Base-by-base conservation (phyloP, 306 rosid species). In the Bauhinia variegata region DNA sequence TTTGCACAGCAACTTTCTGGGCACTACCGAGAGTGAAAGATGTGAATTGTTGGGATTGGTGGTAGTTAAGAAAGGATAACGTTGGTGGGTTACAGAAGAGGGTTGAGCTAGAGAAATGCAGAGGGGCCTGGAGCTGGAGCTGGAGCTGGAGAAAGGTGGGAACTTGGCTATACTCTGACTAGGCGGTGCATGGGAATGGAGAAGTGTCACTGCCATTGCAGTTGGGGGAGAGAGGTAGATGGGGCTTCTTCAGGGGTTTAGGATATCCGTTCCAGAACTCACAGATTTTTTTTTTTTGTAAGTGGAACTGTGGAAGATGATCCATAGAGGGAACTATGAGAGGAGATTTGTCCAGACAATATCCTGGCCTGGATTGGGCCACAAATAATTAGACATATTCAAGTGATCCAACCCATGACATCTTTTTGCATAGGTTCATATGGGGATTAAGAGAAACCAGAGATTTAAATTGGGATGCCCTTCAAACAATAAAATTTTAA, bases 1-100 rank as follows among this genome's bases (percentile, higher is more conserved):
- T 57, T 70, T 65, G 63, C 91, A 89, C 9, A 88, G 84, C 30
- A 86, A 18, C 74, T 77, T 84, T 75, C 87, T 82, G 53, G 91
- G 79, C 3, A 67, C 46, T 4, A 88, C 41, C 31, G 88, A 80
- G 85, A 78, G 83, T 6, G 89, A 78, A 34, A 80, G 72, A 44
- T 79, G 72, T 8, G 1, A 30, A 43, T 42, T 68, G 66, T 16
- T 47, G 36, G 47, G 18, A 44, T 49, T 13, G n/a, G 54, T 31
- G 55, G 78, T 51, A 54, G 78, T 76, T 58, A 86, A 74, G 71
- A 89, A 81, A 31, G 91, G 72, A 55, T 71, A 80, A 57, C 65
- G 80, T 16, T 76, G 77, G 36, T 77, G 86, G 68, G 81, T 63
- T 78, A 68, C 53, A 16, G 69, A 39, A 41, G 83, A 60, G 23